Evolutionary conservation across 2,329 filamentous ascomycete genomes (phyloP), one percentile per base, ranked within the genome.

Genomic region (Talaromyces marneffei): DNA sequence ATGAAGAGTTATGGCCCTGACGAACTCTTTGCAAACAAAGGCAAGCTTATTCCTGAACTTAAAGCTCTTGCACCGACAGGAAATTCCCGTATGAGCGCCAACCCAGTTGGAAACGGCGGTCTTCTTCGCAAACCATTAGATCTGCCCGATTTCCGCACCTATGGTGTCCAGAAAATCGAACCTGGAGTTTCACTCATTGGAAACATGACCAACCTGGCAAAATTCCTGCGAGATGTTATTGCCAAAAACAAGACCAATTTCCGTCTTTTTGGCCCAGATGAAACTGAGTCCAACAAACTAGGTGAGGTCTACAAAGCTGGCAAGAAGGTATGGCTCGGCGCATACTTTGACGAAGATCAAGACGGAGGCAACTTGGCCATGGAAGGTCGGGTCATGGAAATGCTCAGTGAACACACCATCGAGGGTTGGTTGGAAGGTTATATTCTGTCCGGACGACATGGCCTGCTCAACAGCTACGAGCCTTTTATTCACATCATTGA

Each of bases 381-480:
- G 18, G 80, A 82, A 14, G 89, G 89, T 16, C 83, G 88, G 29
- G 89, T 92, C 37, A 92, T 92, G 87, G 89, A 92, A 73, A 92
- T 92, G 72, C 82, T 92, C n/a, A 89, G 86, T 18, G 89, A 92
- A 74, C 89, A 92, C 71, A 92, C 88, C 16, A 85, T 84, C 63
- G 89, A 92, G 73, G 89, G 88, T 27, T 92, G 89, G 89, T 80
- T 92, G 16, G 89, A 92, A 77, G 89, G 89, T 2, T 92, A 92
- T 71, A 76, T 90, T 44, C 80, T 92, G 2, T 90, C 85, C 59
- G 89, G 89, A 29, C 83, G 89, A 4, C 89, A 92, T 66, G 89
- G 89, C 12, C 72, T 92, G 62, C 82, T 92, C 62, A 92, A 91
- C 81, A 89, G 86, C 71, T 92, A 92, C 76, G 89, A 92, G 73